phyloP scores from a whole-genome alignment of 768 basidiomycete genomes.

The Trametes coccinea region DNA sequence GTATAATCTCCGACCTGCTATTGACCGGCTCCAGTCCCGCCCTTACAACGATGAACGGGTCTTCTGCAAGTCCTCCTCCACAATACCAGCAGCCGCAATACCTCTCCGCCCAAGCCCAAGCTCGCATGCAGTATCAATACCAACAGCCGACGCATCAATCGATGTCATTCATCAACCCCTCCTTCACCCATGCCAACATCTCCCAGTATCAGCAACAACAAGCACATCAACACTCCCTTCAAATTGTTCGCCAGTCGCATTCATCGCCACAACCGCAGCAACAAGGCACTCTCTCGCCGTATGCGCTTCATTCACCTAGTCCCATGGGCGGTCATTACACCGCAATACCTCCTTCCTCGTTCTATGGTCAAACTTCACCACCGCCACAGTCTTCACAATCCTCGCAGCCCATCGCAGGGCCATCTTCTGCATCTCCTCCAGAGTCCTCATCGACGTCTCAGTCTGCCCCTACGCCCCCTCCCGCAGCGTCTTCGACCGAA shows the following conservation, averaged over 20 bases:
- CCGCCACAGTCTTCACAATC: neutral
- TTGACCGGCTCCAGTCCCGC: conserved; percentile 47
- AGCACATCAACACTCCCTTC: conserved; percentile 23
- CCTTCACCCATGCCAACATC: conserved; percentile 28
- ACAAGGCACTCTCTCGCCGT: conserved; percentile 72
- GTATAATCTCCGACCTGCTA: neutral
- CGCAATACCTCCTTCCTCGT: conserved; percentile 36
- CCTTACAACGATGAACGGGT: conserved; percentile 57
- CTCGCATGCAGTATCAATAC: conserved; percentile 38
- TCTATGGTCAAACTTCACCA: conserved; percentile 36
- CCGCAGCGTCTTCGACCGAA: conserved; percentile 33
- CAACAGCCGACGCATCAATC: conserved; percentile 39
- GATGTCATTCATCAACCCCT: conserved; percentile 44
- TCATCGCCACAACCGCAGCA: conserved; percentile 19
- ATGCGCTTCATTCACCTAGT: conserved; percentile 60
- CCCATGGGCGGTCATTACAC: conserved; percentile 29
- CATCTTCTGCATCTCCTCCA: conserved; percentile 29
- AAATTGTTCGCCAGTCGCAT: conserved; percentile 11
- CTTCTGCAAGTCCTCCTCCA: conserved; percentile 41
- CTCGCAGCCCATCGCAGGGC: conserved; percentile 35
- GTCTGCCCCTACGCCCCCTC: conserved; percentile 35
- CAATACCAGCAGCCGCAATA: conserved; percentile 47
- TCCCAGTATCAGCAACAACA: conserved; percentile 30
- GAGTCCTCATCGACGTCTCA: conserved; percentile 15
- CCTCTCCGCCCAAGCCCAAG: conserved; percentile 38